Base-by-base conservation (phyloP, 371 early-diverging fungal genomes). In the Mucor racemosus region DNA sequence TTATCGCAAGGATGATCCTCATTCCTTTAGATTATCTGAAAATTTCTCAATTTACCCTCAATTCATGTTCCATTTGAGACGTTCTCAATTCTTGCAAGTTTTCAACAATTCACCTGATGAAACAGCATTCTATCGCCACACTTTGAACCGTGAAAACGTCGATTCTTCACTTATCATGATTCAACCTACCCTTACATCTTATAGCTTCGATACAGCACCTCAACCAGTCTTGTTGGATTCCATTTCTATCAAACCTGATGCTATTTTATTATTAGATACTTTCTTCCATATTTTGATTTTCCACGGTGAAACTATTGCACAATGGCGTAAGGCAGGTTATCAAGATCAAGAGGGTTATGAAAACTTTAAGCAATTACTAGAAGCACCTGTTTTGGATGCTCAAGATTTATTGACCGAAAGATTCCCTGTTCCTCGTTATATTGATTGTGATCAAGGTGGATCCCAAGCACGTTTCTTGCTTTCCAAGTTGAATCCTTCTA, bases 91-190 rank as follows among this genome's bases (percentile, higher is more conserved):
- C 82, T 85, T 99, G 74, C 99, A 99, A 77, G 98, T 98, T 17
- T 99, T 99, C 79, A 99, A 99, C 74, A 98, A 98, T 81, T 94
- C 95, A 57, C 99, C 99, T 10, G 99, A 99, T 77, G 99, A 99
- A 73, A 97, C 98, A 4, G 97, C 99, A 0, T 99, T 97, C 78
- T 98, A 99, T 78, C 76, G 69, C 33, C 97, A 99, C 75, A 90
- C 95, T 9, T 71, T 99, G 75, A 95, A 95, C 81, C 90, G 92
- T 53, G 99, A 98, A 78, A 96, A 97, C 80, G 93, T 94, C 39
- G 93, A 95, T 81, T 96, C 95, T 72, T 95, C 98, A 38, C 83
- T 99, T 39, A 97, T 99, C 64, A 99, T 99, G 98, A 99, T 99
- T 62, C 97, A 99, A 77, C 99, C 99, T 1, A 95, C 99, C 0